A percentile compares a stretch with the other conserved stretches of the same genome.
phyloP scores from a whole-genome alignment of 768 basidiomycete species.

The Sporobolomyces pararoseus region DNA sequence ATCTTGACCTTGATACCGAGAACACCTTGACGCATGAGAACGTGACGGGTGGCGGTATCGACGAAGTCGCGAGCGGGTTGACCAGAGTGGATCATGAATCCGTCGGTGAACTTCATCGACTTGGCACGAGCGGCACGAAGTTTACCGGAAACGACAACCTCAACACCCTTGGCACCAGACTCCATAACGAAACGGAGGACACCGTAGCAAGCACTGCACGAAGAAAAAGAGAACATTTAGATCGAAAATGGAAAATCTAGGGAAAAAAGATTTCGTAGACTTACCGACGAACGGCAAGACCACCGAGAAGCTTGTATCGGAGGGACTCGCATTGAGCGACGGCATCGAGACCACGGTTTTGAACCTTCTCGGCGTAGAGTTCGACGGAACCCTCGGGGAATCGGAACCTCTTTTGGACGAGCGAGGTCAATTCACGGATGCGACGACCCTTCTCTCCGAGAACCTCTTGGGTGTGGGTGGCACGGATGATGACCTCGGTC shows the following conservation, averaged over 20 bases:
- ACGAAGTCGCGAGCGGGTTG: conserved; percentile 96
- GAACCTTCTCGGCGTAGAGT: conserved; percentile 96
- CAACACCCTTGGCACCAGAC: conserved; percentile 98
- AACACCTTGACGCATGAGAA: conserved; percentile 95
- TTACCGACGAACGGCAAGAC: conserved; percentile 95
- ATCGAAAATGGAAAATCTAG: neutral
- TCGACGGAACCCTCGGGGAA: conserved; percentile 99
- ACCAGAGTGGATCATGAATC: conserved; percentile 71
- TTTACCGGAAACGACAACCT: conserved; percentile 99
- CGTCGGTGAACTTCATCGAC: conserved; percentile 99
- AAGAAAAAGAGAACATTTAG: too few relatives aligned
- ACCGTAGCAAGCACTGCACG: conserved; percentile 87
- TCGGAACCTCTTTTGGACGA: conserved; percentile 99
- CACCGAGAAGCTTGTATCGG: conserved; percentile 98
- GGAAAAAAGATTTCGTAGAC: conserved; percentile 46
- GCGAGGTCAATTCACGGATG: conserved; percentile 94
- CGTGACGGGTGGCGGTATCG: conserved; percentile 95
- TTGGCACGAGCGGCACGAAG: conserved; percentile 99
- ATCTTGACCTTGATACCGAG: conserved; percentile 99
- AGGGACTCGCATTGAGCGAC: conserved; percentile 98
- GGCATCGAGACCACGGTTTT: conserved; percentile 94
- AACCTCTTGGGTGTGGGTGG: conserved; percentile 91
- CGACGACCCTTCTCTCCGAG: conserved; percentile 98
- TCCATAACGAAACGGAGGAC: conserved; percentile 99
- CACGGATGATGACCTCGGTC: conserved; percentile 99